Evolutionary conservation across 106 monocot species (phyloP).

Genomic region (Allium cepa): DNA sequence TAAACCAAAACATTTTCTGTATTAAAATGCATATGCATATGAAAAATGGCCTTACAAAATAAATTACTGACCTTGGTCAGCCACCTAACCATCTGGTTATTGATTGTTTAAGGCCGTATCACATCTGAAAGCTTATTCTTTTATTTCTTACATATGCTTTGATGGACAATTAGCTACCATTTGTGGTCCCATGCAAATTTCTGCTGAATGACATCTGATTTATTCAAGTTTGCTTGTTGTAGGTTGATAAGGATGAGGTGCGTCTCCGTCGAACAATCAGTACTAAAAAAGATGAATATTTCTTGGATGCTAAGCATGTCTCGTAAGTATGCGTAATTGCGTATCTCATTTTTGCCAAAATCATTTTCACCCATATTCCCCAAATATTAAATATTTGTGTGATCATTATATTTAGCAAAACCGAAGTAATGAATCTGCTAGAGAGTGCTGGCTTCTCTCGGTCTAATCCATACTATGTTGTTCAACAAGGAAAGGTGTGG

Average conservation of each 20-base stretch:
- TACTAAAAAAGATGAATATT: conserved; percentile 97
- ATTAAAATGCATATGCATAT: neutral
- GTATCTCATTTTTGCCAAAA: neutral
- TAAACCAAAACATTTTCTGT: neutral
- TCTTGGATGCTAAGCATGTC: conserved; percentile 94
- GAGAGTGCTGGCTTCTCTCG: conserved; percentile 99
- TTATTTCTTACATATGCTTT: neutral
- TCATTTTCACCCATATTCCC: neutral
- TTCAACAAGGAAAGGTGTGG: conserved; percentile 95
- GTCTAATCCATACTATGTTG: conserved; percentile 99
- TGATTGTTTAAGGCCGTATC: neutral
- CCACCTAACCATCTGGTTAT: neutral
- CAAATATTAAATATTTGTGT: neutral
- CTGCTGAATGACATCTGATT: neutral
- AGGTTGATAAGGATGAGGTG: conserved; percentile 98
- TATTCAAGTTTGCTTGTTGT: neutral
- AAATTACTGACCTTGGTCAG: neutral
- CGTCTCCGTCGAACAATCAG: conserved; percentile 76
- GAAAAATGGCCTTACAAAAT: neutral
- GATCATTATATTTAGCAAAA: conserved; percentile 49
- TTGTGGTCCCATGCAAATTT: neutral
- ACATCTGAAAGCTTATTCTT: neutral
- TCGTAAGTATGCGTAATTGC: conserved; percentile 35
- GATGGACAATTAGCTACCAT: neutral
- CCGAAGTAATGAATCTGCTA: conserved; percentile 96